These are phyloP conservation scores for Spinellus fusiger DNA, from an alignment of 192 early-diverging fungal species.

Conservation along the genomic window DNA sequence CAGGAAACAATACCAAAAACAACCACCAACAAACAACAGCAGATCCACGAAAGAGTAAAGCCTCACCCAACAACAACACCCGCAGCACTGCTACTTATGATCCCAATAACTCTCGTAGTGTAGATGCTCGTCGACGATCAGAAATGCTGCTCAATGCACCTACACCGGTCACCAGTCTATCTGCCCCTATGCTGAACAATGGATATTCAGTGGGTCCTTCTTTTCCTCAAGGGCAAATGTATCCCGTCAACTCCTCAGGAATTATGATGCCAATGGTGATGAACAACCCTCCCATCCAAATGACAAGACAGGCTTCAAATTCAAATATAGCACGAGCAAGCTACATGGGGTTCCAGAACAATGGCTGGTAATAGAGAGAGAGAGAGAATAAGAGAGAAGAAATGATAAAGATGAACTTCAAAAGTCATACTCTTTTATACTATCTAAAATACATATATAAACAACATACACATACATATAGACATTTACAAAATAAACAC, in stretches of 20 bases:
- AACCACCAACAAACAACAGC: too few species aligned
- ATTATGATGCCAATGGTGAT: not conserved
- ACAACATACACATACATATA: too few species aligned
- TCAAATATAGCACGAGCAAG: not conserved
- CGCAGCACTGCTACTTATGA: not conserved
- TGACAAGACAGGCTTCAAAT: not conserved
- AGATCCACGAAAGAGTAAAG: too few species aligned
- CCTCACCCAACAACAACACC: too few species aligned
- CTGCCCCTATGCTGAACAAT: not conserved
- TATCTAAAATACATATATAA: too few species aligned
- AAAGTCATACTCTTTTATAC: too few species aligned
- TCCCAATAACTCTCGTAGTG: not conserved
- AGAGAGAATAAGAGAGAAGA: too few species aligned
- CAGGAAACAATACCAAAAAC: too few species aligned
- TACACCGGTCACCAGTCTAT: not conserved
- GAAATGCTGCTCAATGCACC: conserved; percentile 5
- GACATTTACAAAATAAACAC: too few species aligned
- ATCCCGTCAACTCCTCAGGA: not conserved
- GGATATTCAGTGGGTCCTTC: not conserved
- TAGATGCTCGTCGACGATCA: conserved; percentile 1
- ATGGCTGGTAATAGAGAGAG: not conserved
- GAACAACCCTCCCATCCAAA: not conserved
- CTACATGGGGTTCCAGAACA: not conserved
- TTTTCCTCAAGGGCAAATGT: not conserved
- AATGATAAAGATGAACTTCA: too few species aligned